Base-by-base conservation (phyloP, 257 asterid species). In the Solanum sitiens region DNA sequence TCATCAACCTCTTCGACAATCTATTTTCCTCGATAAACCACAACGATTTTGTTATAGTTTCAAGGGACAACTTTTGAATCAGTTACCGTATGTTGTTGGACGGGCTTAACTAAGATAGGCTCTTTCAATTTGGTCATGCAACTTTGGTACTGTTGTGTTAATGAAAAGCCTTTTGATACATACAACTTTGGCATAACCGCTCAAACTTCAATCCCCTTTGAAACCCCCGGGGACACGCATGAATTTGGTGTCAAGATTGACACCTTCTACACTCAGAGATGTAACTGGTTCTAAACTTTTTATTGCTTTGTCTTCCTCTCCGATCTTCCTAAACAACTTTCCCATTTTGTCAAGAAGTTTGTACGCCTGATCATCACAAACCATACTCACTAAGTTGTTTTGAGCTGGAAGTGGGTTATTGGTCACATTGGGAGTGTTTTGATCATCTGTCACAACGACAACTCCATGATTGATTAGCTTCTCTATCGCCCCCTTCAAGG, bases 171-270 rank as follows among this genome's bases (percentile, higher is more conserved):
- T 11, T 11, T 63, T 4, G 8, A 63, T 27, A n/a, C 32, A n/a
- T 4, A 16, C 23, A 63, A 23, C 15, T n/a, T 63, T 2, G 8
- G 8, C 3, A n/a, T 25, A 23, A 3, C 71, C 0, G 15, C 13
- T 11, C 8, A 1, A 5, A n/a, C 7, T 25, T 11, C 16, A 4
- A 63, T 0, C 32, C 13, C 2, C 7, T 25, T 63, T 0, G 1
- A 4, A 11, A 23, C 3, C 25, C 15, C 8, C 0, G 3, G 32
- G 35, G 35, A 63, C 15, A 63, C 3, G 11, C 3, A 23, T 9
- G n/a, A 8, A 13, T 13, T 65, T 25, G 35, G 72, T 25, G 11
- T 65, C 18, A 25, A 25, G 18, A 6, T 25, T 5, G 32, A 63
- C 2, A 63, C 71, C 32, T 63, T 63, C 33, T 3, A 65, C 8